Evolutionary conservation across 345 rosid genomes (phyloP).

Genomic region (Murraya koenigii): DNA sequence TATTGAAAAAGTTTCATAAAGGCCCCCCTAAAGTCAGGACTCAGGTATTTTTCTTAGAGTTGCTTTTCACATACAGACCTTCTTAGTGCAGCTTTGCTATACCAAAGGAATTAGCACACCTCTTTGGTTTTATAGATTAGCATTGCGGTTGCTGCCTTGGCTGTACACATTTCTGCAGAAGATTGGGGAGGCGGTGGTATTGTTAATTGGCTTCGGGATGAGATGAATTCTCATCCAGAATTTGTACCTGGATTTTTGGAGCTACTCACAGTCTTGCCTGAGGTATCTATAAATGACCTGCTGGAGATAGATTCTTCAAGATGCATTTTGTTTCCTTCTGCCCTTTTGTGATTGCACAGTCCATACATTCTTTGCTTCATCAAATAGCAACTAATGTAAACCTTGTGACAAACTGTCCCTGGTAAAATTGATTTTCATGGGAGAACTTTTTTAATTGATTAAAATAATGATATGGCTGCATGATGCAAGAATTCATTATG

Average conservation of each 20-base stretch:
- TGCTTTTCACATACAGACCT: not conserved
- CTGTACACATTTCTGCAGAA: slow-evolving; percentile 93
- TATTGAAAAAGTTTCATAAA: slow-evolving; percentile 86
- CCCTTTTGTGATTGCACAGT: not conserved
- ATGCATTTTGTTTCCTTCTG: not conserved
- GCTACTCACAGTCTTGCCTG: slow-evolving; percentile 91
- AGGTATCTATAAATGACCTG: slow-evolving; percentile 46
- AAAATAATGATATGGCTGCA: not conserved
- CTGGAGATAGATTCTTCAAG: not conserved
- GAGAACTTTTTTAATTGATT: not conserved
- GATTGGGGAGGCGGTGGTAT: slow-evolving; percentile 99
- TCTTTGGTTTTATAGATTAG: slow-evolving; percentile 72
- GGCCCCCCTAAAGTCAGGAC: slow-evolving; percentile 99
- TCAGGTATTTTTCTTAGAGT: slow-evolving; percentile 55
- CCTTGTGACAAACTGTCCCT: not conserved
- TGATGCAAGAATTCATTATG: not conserved
- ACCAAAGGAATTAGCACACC: slow-evolving; percentile 12
- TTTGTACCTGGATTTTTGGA: slow-evolving; percentile 95
- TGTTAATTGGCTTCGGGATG: slow-evolving; percentile 85
- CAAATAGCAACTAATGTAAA: not conserved
- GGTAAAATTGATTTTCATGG: not conserved
- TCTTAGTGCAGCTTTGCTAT: slow-evolving; percentile 3
- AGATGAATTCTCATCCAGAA: slow-evolving; percentile 93
- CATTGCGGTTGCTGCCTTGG: slow-evolving; percentile 98
- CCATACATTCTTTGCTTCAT: not conserved